Percentiles rank a stretch among this genome's conserved stretches.
Conservation (phyloP, 805 yeast species). For the Ogataea chonburiensis region DNA sequence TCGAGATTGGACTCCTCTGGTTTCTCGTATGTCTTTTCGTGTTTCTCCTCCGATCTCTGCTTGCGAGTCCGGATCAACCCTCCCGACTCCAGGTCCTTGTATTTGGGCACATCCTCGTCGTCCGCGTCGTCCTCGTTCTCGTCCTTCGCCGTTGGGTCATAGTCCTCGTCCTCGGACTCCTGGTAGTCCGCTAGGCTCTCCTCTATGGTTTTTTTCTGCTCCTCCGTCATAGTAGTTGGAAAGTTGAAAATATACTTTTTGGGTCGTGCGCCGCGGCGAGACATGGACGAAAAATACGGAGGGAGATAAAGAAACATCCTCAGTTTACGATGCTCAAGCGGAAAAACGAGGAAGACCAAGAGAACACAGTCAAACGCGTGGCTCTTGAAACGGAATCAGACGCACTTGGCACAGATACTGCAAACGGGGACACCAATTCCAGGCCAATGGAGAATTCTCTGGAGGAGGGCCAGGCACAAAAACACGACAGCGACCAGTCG, state of each 20-base stretch:
- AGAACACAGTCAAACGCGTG: conserved; percentile 59
- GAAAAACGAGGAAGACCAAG: conserved; percentile 64
- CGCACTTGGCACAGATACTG: conserved; percentile 36
- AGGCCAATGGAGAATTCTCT: background rate
- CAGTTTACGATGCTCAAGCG: conserved; percentile 48
- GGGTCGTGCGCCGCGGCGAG: conserved; percentile 9
- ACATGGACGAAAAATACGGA: conserved; percentile 4
- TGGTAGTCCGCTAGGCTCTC: conserved; percentile 44
- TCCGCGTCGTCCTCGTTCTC: conserved; percentile 38
- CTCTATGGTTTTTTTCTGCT: conserved; percentile 10
- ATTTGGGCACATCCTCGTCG: conserved; percentile 36
- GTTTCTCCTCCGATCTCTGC: conserved; percentile 47
- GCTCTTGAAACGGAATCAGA: conserved; percentile 67
- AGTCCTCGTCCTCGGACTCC: conserved; percentile 61
- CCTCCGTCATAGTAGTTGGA: conserved; percentile 5
- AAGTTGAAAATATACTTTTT: background rate
- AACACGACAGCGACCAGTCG: conserved; percentile 5
- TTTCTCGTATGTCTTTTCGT: conserved; percentile 22
- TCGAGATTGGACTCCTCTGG: conserved; percentile 35
- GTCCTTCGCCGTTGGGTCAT: conserved; percentile 40
- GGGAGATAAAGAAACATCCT: conserved; percentile 5
- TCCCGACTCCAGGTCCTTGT: conserved; percentile 58
- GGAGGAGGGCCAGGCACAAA: conserved; percentile 3
- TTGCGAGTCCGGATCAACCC: conserved; percentile 70
- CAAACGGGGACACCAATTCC: conserved; percentile 33